phyloP scores from a whole-genome alignment of 129 eudicot genomes.

The carrot (Daucus carota) region DNA sequence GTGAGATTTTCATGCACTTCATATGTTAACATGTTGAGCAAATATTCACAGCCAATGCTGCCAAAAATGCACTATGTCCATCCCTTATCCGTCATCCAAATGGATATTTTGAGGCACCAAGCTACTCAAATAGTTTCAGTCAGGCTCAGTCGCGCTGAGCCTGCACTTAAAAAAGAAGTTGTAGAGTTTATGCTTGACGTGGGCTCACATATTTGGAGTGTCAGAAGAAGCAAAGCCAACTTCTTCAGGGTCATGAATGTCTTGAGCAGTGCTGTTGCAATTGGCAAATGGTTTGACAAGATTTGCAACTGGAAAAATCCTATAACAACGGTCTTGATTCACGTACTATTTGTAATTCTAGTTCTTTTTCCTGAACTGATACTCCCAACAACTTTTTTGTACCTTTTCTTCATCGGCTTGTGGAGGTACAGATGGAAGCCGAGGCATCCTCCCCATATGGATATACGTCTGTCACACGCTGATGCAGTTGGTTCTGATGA shows the following conservation, averaged over 20 bases:
- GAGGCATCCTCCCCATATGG: conserved; percentile 96
- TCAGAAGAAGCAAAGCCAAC: conserved; percentile 76
- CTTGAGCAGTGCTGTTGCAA: conserved; percentile 32
- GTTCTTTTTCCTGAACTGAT: conserved; percentile 55
- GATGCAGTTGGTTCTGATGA: conserved; percentile 58
- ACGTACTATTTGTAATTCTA: conserved; percentile 58
- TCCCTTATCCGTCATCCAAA: conserved; percentile 61
- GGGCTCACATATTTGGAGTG: conserved; percentile 66
- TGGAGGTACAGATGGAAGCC: conserved; percentile 86
- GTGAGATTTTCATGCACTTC: conserved; percentile 83
- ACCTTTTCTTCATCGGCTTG: conserved; percentile 55
- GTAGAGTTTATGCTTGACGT: conserved; percentile 78
- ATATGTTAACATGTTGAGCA: conserved; percentile 67
- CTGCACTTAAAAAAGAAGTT: conserved; percentile 69
- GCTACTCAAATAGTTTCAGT: conserved; percentile 56
- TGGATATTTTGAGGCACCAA: conserved; percentile 47
- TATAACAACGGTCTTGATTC: conserved; percentile 65
- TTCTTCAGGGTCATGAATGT: conserved; percentile 54
- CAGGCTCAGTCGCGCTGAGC: conserved; percentile 75
- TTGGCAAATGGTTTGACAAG: conserved; percentile 64
- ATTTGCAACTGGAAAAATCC: conserved; percentile 88
- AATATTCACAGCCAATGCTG: conserved; percentile 64
- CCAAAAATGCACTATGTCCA: conserved; percentile 96
- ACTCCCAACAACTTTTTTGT: conserved; percentile 67
- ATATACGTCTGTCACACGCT: conserved; percentile 60